Conservation (phyloP, 2,329 filamentous ascomycete genomes). For the Madurella fahalii region DNA sequence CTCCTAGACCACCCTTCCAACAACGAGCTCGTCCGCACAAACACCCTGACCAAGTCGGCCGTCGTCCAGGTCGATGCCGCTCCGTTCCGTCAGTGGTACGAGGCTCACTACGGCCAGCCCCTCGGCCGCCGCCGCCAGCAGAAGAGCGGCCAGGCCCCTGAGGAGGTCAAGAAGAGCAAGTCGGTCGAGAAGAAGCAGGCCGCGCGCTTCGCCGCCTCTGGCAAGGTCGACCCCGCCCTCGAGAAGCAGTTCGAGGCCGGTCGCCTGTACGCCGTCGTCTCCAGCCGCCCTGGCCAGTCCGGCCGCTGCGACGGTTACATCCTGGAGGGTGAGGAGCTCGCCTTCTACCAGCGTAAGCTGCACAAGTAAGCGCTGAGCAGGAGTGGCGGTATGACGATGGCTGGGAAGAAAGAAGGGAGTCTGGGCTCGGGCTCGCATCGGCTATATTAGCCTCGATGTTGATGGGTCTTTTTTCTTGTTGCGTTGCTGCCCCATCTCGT, state of each 20-base stretch:
- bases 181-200: slow-evolving; percentile 95
- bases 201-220: slow-evolving; percentile 70
- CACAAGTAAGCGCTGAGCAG: slow-evolving; percentile 68
- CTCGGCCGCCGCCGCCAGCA: slow-evolving; percentile 89
- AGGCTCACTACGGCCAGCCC: slow-evolving; percentile 94
- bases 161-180: slow-evolving; percentile 90
- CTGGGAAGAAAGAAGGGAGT: slow-evolving; percentile 15
- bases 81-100: slow-evolving; percentile 99
- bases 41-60: slow-evolving; percentile 98
- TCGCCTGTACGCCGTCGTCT: slow-evolving; percentile 90
- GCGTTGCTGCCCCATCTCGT: slow-evolving; percentile 14
- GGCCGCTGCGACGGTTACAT: slow-evolving; percentile 96
- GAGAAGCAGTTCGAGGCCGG: slow-evolving; percentile 99
- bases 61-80: slow-evolving; percentile 98
- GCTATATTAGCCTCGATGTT: slow-evolving; percentile 25
- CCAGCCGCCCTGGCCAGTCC: slow-evolving; percentile 93
- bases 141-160: slow-evolving; percentile 63
- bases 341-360: slow-evolving; percentile 99
- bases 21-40: slow-evolving; percentile 99
- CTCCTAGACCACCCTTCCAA: slow-evolving; percentile 83
- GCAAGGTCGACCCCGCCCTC: slow-evolving; percentile 88
- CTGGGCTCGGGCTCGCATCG: slow-evolving; percentile 22
- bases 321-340: slow-evolving; percentile 97
- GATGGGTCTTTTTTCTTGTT: slow-evolving; percentile 22
- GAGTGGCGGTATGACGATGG: slow-evolving; percentile 7